Base-by-base conservation (phyloP, 2,329 filamentous ascomycete species). In the Penicillium sp. region DNA sequence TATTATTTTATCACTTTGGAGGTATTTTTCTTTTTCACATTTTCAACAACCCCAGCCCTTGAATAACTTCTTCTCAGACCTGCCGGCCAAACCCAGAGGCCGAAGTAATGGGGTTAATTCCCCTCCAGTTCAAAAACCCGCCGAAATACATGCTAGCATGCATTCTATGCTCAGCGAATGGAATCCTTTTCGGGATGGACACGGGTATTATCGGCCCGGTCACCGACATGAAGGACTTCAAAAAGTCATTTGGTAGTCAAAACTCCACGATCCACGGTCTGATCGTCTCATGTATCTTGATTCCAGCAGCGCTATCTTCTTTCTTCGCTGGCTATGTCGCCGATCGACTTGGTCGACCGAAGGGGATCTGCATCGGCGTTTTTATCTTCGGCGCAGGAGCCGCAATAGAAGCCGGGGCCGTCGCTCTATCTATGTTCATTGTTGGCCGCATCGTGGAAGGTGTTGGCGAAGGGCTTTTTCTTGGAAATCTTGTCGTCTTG, bases 211-310 rank as follows among this genome's bases (percentile, higher is more conserved):
- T 52, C 40, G 80, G 81, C 1, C 76, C 80, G 4, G 73, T 83
- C 0, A 83, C 80, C 0, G 72, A 74, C 3, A 83, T 83, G 80
- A 57, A 69, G 0, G 65, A 69, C 15, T 83, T 80, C 61, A 67
- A 66, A 9, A 49, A 64, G 2, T 70, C 71, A 3, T 77, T 82
- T 41, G 79, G 78, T 1, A 57, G 61, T 5, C 68, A 79, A 32
- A 77, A 77, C 0, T 68, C 79, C 1, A 74, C 72, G 0, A 61
- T 81, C 4, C 75, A 77, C 45, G 81, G 81, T 0, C 69, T 83
- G 15, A 75, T 78, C 1, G 79, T 84, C 3, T 82, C 80, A 0
- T 72, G 74, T 2, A 78, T 84, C 48, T 66, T 83, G 43, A 70
- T 84, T 28, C 76, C 80, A 0, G 80, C 78, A 5, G 75, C 75